Conservation (phyloP, 2,329 filamentous ascomycete species). For the Niveomyces coronatus region DNA sequence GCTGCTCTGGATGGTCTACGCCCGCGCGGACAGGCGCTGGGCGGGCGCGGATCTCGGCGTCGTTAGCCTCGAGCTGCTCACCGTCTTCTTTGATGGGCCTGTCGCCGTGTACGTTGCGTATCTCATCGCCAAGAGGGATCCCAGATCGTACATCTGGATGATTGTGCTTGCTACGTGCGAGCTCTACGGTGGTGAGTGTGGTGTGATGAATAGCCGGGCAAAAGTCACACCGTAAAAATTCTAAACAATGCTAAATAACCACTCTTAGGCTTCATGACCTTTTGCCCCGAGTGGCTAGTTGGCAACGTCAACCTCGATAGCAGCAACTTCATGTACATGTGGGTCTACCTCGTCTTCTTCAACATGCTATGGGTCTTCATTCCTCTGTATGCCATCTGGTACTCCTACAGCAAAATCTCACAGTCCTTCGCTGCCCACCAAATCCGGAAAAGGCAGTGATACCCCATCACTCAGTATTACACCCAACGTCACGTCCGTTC, state of each 20-base stretch:
- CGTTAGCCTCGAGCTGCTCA: conserved; percentile 54
- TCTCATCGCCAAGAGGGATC: conserved; percentile 44
- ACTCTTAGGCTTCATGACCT: conserved; percentile 55
- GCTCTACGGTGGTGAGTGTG: conserved; percentile 47
- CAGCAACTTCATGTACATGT: conserved; percentile 58
- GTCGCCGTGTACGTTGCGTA: conserved; percentile 50
- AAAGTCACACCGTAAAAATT: background rate
- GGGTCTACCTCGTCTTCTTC: conserved; percentile 60
- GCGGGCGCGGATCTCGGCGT: conserved; percentile 51
- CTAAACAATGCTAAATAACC: background rate
- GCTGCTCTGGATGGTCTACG: conserved; percentile 60
- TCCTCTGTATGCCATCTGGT: conserved; percentile 48
- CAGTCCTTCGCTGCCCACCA: conserved; percentile 34
- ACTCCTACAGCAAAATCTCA: conserved; percentile 43
- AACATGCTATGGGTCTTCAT: conserved; percentile 59
- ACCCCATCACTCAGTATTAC: background rate
- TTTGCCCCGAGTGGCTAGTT: conserved; percentile 58
- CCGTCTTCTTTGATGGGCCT: conserved; percentile 52
- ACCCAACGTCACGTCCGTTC: background rate
- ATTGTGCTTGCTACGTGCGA: conserved; percentile 55
- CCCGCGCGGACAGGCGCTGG: conserved; percentile 53
- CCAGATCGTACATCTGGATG: conserved; percentile 50
- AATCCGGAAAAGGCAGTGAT: conserved; percentile 19
- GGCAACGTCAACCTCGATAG: conserved; percentile 51
- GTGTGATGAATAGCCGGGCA: no score